A percentile compares a stretch with the other conserved stretches of the same genome.
Conservation (phyloP, 2,329 filamentous ascomycete genomes). For the Colletotrichum sp. region DNA sequence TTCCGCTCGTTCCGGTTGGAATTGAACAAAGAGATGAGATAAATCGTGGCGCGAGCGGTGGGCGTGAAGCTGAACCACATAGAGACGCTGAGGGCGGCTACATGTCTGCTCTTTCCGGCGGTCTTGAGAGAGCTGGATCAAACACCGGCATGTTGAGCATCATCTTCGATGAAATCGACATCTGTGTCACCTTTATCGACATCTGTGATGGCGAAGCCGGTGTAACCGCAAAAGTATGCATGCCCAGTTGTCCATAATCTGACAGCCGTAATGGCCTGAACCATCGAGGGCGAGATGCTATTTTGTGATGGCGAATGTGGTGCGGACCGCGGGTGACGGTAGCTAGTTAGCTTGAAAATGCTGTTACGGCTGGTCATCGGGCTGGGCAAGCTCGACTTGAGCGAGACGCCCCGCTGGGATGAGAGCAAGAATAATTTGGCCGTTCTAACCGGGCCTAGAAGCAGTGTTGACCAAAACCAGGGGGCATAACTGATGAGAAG, state of each 20-base stretch:
- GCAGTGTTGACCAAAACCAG: neutral
- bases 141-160: conserved; percentile 17
- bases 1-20: neutral
- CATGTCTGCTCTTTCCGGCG: conserved; percentile 1
- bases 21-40: neutral
- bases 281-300: conserved; percentile 51
- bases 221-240: no score
- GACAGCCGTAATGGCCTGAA: conserved; percentile 76
- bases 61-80: neutral
- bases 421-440: neutral
- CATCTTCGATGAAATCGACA: conserved; percentile 32
- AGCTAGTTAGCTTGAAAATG: neutral
- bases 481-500: neutral
- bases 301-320: conserved; percentile 34
- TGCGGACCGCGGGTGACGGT: conserved; percentile 17
- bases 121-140: conserved; percentile 7
- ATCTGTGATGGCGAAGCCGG: neutral
- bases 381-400: neutral
- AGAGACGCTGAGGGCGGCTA: neutral
- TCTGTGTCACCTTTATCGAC: conserved; percentile 27
- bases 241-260: conserved; percentile 31
- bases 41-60: neutral
- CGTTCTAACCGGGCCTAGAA: neutral
- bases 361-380: neutral
- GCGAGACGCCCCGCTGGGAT: neutral